Evolutionary conservation across 2,329 filamentous ascomycete genomes (phyloP).

Genomic region (Hymenoscyphus salicellus): DNA sequence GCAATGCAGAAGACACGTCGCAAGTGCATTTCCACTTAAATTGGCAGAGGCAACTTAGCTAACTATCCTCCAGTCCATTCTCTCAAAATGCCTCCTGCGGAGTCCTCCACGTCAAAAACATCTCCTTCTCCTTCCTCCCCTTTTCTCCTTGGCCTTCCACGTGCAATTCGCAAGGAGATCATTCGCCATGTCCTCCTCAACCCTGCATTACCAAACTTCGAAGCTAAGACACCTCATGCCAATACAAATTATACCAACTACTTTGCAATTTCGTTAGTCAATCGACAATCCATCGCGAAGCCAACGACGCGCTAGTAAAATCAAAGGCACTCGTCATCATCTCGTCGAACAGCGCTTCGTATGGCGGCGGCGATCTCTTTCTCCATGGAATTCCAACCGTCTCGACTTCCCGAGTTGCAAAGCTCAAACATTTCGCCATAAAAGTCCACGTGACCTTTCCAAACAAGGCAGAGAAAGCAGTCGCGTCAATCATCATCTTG

Average conservation of each 20-base stretch:
- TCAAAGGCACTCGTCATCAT: conserved; percentile 6
- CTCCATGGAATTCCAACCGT: not conserved
- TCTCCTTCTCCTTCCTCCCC: not conserved
- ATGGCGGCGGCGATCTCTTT: not conserved
- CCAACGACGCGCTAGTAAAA: not conserved
- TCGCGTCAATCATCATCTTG: not conserved
- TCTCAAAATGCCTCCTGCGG: not conserved
- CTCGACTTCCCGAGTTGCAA: not conserved
- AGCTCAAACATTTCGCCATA: not conserved
- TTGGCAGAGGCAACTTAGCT: not conserved
- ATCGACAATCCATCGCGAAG: not conserved
- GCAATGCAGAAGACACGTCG: not conserved
- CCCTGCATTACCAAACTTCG: conserved; percentile 4
- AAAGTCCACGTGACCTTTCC: not conserved
- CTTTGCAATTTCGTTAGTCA: conserved; percentile 3
- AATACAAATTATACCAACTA: not conserved
- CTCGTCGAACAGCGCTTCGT: not conserved
- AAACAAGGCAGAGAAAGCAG: not conserved
- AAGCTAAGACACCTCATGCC: not conserved
- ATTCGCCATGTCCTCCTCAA: not conserved
- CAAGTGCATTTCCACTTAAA: not conserved
- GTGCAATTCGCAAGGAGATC: not conserved
- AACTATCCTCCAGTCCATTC: not conserved
- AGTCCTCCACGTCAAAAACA: not conserved
- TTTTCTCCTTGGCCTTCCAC: not conserved